Evolutionary conservation across 2,329 filamentous ascomycete species (phyloP), one percentile per base, ranked within the genome.

Genomic region (Teratosphaeria viscida): DNA sequence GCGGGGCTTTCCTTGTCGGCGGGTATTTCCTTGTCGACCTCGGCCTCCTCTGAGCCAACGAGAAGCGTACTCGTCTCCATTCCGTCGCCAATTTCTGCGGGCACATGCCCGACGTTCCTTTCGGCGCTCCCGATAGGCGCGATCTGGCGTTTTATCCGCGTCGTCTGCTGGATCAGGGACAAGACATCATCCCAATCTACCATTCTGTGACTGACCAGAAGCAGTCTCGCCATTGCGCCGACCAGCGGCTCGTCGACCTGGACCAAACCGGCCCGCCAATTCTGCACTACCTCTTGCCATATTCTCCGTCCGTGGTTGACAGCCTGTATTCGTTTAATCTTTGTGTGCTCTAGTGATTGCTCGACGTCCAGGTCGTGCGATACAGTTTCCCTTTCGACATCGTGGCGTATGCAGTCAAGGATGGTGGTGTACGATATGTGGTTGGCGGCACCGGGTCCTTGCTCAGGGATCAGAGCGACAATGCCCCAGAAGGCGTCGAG

Each of bases 401-500:
- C 71, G 52, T 77, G 73, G 55, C 84, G 82, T 56, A 97, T 81
- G 2, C 87, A 89, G 67, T 91, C 88, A 57, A 99, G 72, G 62
- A 99, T 88, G 54, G 85, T 91, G 0, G 88, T 89, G 70, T 90
- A 99, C 0, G 92, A 96, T 58, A 82, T 67, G 64, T 78, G 74
- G 73, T 95, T 83, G 3, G 92, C 86, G 19, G 85, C 77, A 35
- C 83, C 81, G 0, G 80, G 71, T 0, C 84, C 87, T 10, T 72
- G 75, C 14, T 85, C 81, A 16, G 91, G 87, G 60, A 92, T 81
- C 35, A 85, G 84, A n/a, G 84, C 81, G 52, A 86, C 83, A 63
- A 96, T 81, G 58, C 82, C 81, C 79, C 94, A 95, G 65, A 97
- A 76, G 16, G 86, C 83, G 65, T 96, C 90, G 72, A 95, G 80